phyloP scores from a whole-genome alignment of 2,329 filamentous ascomycete genomes.

The Zasmidium citrigriseum region DNA sequence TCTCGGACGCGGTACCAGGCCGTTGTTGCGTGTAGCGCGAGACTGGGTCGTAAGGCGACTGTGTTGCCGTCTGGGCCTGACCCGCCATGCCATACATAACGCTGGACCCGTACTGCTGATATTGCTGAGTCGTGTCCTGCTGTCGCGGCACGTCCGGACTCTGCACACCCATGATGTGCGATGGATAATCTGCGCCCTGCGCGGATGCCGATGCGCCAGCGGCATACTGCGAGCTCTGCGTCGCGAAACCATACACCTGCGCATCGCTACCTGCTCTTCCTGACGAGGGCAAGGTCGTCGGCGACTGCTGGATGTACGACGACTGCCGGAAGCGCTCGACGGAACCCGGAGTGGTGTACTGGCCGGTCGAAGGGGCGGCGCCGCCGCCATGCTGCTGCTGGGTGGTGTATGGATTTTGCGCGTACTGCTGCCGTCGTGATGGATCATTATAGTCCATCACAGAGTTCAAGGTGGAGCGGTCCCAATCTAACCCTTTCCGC shows the following conservation, averaged over 20 bases:
- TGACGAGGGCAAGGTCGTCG: slow-evolving; percentile 43
- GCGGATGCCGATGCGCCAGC: slow-evolving; percentile 56
- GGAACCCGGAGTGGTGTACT: slow-evolving; percentile 47
- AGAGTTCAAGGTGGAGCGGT: slow-evolving; percentile 21
- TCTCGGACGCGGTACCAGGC: slow-evolving; percentile 75
- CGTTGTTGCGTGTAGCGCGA: slow-evolving; percentile 70
- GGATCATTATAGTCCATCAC: slow-evolving; percentile 39
- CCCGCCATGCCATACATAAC: slow-evolving; percentile 79
- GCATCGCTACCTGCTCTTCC: slow-evolving; percentile 39
- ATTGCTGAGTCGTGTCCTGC: slow-evolving; percentile 52
- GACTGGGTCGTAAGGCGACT: slow-evolving; percentile 71
- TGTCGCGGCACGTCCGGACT: slow-evolving; percentile 60
- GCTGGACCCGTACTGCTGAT: slow-evolving; percentile 57
- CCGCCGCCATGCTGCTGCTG: slow-evolving; percentile 28
- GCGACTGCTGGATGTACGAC: slow-evolving; percentile 45
- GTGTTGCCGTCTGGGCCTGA: slow-evolving; percentile 53
- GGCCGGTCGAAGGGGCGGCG: slow-evolving; percentile 38
- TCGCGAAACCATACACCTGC: slow-evolving; percentile 52
- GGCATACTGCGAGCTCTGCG: slow-evolving; percentile 56
- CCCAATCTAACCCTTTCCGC: slow-evolving; percentile 25
- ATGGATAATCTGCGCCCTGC: slow-evolving; percentile 57
- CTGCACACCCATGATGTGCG: slow-evolving; percentile 19
- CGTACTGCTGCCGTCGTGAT: slow-evolving; percentile 37
- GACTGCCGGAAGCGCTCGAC: slow-evolving; percentile 52
- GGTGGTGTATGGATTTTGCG: slow-evolving; percentile 29